Conservation (phyloP, 78 protist genomes). For the Protostelium mycophagum region DNA sequence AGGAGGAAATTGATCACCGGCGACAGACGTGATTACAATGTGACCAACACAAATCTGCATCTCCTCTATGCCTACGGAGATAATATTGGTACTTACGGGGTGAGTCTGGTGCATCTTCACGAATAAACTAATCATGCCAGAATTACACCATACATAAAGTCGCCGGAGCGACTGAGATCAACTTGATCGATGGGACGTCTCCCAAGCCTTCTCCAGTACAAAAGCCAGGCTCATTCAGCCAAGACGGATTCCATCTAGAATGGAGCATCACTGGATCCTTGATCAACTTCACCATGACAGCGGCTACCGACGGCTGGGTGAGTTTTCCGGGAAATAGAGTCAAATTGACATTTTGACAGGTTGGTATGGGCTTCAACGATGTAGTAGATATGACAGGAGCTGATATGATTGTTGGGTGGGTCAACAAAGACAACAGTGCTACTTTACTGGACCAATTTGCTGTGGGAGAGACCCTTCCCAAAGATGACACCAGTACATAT, state of each 20-base stretch:
- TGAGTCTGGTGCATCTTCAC: neutral
- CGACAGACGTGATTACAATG: neutral
- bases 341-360: too few species aligned
- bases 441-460: neutral
- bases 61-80: neutral
- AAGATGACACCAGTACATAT: neutral
- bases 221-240: too few species aligned
- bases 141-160: neutral
- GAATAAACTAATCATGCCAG: neutral
- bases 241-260: too few species aligned
- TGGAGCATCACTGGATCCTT: too few species aligned
- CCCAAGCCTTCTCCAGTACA: too few species aligned
- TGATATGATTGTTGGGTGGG: neutral
- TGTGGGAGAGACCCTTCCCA: neutral
- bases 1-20: neutral
- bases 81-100: neutral
- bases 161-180: neutral
- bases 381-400: neutral
- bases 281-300: too few species aligned
- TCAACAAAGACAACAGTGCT: neutral
- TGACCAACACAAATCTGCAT: neutral
- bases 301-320: too few species aligned
- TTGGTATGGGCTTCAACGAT: neutral
- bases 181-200: neutral
- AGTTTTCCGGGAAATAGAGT: too few species aligned